A percentile compares a stretch with the other conserved stretches of the same genome.
Conservation (phyloP, 1,139 yeast genomes). For the Kazachstania sp. region DNA sequence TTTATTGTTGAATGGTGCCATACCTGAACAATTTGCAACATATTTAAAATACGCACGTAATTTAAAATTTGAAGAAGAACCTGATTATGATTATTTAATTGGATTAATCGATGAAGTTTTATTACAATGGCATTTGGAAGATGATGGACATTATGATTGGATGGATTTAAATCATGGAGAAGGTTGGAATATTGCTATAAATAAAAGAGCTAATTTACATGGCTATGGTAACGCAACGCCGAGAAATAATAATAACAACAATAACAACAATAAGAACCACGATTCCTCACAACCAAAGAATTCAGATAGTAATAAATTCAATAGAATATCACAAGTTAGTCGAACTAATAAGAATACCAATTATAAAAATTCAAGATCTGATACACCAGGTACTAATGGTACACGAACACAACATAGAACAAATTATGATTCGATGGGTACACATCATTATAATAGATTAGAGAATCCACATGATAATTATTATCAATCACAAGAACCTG, state of each 20-base stretch:
- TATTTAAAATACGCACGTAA: slow-evolving; percentile 77
- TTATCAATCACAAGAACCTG: neutral
- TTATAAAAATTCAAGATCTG: neutral
- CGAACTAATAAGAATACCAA: slow-evolving; percentile 1
- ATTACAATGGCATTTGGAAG: slow-evolving; percentile 58
- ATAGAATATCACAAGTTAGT: neutral
- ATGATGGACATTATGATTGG: slow-evolving; percentile 93
- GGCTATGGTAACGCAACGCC: slow-evolving; percentile 47
- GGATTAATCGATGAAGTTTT: slow-evolving; percentile 67
- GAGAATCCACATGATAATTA: slow-evolving; percentile 4
- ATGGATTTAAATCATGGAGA: slow-evolving; percentile 82
- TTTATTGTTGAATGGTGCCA: slow-evolving; percentile 46
- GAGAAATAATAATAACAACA: neutral
- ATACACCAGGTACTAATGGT: neutral
- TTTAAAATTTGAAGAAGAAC: slow-evolving; percentile 84
- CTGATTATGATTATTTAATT: slow-evolving; percentile 83
- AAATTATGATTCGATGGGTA: slow-evolving; percentile 17
- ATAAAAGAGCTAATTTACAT: slow-evolving; percentile 82
- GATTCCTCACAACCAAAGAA: neutral
- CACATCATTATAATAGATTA: slow-evolving; percentile 5
- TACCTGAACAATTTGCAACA: slow-evolving; percentile 81
- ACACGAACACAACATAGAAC: neutral
- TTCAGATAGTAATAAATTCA: neutral
- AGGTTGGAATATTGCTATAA: slow-evolving; percentile 82
- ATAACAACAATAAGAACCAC: no score